These are phyloP conservation scores for Dactylellina parvicollis DNA, from an alignment of 2,329 filamentous ascomycete species.

Conservation along the genomic window DNA sequence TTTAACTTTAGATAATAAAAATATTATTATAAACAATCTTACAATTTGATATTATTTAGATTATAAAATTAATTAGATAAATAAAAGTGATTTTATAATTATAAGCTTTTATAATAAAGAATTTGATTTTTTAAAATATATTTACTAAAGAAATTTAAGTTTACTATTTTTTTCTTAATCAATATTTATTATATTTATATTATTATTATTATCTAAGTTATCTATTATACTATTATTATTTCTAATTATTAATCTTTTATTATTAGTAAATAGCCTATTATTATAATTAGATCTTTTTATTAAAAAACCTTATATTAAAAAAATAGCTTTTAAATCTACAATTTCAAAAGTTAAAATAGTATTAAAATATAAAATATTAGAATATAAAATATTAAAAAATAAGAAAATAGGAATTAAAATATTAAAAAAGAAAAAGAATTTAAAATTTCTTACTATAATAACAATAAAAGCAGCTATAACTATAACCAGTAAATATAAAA, in stretches of 20 bases:
- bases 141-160: conserved; percentile 4
- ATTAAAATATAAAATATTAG: neutral
- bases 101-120: conserved; percentile 1
- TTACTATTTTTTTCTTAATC: neutral
- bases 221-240: conserved; percentile 4
- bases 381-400: neutral
- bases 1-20: too few species aligned
- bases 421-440: neutral
- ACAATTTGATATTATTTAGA: neutral
- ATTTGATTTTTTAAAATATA: neutral
- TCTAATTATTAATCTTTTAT: neutral
- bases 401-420: neutral
- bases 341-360: neutral
- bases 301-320: neutral
- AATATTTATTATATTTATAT: conserved; percentile 4
- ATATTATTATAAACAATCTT: neutral
- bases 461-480: neutral
- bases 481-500: too few species aligned
- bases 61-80: neutral
- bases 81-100: neutral
- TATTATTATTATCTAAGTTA: too few species aligned
- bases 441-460: neutral
- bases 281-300: neutral
- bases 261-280: neutral
- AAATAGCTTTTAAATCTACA: neutral